Percentiles rank a stretch among this genome's conserved stretches.
These are phyloP conservation scores for Simplicillium sp. DNA, from an alignment of 2,329 filamentous ascomycete genomes.

Conservation along the genomic window DNA sequence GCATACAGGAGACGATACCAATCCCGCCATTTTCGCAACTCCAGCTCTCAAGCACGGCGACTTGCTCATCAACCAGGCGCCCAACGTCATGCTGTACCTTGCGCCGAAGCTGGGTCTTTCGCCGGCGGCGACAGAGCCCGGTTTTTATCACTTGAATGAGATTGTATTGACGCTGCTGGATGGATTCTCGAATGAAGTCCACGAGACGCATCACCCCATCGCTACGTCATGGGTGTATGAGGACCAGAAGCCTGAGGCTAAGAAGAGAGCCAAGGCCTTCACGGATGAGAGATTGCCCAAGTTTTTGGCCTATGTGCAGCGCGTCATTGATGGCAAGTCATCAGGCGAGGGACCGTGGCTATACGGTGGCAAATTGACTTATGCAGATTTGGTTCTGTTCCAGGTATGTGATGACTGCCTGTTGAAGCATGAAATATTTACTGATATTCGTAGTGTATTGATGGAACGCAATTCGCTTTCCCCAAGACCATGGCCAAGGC, in stretches of 20 bases:
- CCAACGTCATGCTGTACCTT: conserved; percentile 66
- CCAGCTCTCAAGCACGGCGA: conserved; percentile 56
- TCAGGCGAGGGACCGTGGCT: conserved; percentile 53
- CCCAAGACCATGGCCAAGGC: conserved; percentile 53
- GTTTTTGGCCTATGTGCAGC: conserved; percentile 62
- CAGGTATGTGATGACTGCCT: conserved; percentile 43
- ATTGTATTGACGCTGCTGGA: conserved; percentile 64
- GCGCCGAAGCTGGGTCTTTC: conserved; percentile 50
- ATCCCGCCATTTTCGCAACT: conserved; percentile 57
- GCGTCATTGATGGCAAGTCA: conserved; percentile 47
- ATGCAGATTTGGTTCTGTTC: conserved; percentile 66
- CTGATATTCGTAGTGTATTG: conserved; percentile 28
- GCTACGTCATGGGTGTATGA: conserved; percentile 54
- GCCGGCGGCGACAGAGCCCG: conserved; percentile 29
- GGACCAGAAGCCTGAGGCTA: conserved; percentile 61
- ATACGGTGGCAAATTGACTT: conserved; percentile 55
- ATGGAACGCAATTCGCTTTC: conserved; percentile 58
- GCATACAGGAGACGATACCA: conserved; percentile 40
- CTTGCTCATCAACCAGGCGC: conserved; percentile 57
- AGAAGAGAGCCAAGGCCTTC: conserved; percentile 48
- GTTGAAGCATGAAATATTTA: neutral
- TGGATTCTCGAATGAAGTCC: conserved; percentile 58
- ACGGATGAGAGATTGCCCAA: conserved; percentile 57
- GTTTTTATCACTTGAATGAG: conserved; percentile 49
- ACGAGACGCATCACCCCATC: conserved; percentile 70